These are phyloP conservation scores for Sphagnum fallax DNA, from an alignment of 228 moss, liverwort and hornwort species.

Conservation along the genomic window DNA sequence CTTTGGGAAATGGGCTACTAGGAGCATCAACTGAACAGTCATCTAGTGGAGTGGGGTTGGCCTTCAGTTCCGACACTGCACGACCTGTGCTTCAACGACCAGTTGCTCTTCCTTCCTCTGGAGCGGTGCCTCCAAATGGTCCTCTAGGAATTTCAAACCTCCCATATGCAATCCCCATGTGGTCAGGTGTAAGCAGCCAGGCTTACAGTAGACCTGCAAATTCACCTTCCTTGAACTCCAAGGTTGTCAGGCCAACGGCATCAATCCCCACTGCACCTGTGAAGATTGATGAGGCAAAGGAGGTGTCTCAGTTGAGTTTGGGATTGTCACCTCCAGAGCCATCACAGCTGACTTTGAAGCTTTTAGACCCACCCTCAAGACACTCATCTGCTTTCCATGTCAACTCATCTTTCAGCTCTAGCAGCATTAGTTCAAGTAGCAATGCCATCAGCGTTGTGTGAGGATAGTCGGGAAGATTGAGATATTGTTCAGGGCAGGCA, in stretches of 20 bases:
- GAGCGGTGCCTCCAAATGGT: constrained; percentile 23
- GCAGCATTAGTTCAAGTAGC: constrained; percentile 62
- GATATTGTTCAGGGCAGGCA: constrained; percentile 21
- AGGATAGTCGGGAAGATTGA: neutral
- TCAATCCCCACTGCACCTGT: constrained; percentile 37
- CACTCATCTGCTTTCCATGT: constrained; percentile 83
- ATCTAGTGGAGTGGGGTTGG: constrained; percentile 43
- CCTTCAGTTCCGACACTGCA: constrained; percentile 36
- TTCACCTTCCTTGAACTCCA: constrained; percentile 38
- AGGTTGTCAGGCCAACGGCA: constrained; percentile 82
- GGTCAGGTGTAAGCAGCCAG: constrained; percentile 53
- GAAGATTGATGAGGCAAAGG: constrained; percentile 74
- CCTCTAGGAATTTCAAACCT: constrained; percentile 35
- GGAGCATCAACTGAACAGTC: constrained; percentile 37
- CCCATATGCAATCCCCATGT: constrained; percentile 53
- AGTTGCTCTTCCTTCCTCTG: constrained; percentile 22
- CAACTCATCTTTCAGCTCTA: constrained; percentile 67
- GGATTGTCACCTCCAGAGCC: constrained; percentile 82
- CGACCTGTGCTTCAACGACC: constrained; percentile 51
- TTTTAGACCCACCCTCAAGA: constrained; percentile 66
- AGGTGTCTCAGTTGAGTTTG: constrained; percentile 78
- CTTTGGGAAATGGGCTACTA: constrained; percentile 33
- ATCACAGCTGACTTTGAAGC: constrained; percentile 78
- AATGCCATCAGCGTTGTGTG: constrained; percentile 97
- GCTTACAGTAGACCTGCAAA: constrained; percentile 29